Base-by-base conservation (phyloP, 345 rosid species). In the Syzygium aromaticum region DNA sequence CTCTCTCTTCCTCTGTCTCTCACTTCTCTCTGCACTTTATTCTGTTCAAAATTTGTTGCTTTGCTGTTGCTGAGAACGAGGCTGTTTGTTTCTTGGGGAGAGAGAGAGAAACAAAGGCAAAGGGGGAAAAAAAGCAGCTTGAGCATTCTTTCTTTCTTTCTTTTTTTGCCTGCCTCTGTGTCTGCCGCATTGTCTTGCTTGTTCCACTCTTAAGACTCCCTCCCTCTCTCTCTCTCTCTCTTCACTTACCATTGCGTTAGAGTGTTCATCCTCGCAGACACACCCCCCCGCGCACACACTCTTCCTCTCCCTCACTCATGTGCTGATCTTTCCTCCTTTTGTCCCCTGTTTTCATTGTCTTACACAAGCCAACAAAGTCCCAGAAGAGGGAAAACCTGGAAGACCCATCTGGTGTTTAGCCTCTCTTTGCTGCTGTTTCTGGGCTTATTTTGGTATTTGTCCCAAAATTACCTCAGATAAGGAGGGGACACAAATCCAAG, bases 31-130 rank as follows among this genome's bases (percentile, higher is more conserved):
- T 87, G 86, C 95, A 89, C 98, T 97, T 96, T 96, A 95, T 93
- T 94, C 96, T 94, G 96, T 95, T 94, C 95, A 94, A 95, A 94
- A 90, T 90, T 87, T 78, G 88, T 89, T 89, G 87, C 95, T 93
- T 94, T 91, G 94, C 91, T 92, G 97, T 93, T 92, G 89, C 92
- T 89, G 89, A 94, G 92, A 93, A 94, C 98, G 96, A 94, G 94
- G 90, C 95, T 89, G 87, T 89, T 89, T 85, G 89, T 87, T 87
- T 89, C 91, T 73, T 38, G 80, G 80, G 46, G 46, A 87, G 87
- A 89, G 88, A 89, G 77, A 63, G 21, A 30, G 77, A 64, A 1
- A 33, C 46, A 33, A 19, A 33, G 46, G 80, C 80, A 67, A 67
- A 67, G 80, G 25, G 80, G 3, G 6, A 1, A 38, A 57, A 64